These are phyloP conservation scores for Peribolospora kevripleyi DNA, from an alignment of 768 basidiomycete genomes.

Conservation along the genomic window DNA sequence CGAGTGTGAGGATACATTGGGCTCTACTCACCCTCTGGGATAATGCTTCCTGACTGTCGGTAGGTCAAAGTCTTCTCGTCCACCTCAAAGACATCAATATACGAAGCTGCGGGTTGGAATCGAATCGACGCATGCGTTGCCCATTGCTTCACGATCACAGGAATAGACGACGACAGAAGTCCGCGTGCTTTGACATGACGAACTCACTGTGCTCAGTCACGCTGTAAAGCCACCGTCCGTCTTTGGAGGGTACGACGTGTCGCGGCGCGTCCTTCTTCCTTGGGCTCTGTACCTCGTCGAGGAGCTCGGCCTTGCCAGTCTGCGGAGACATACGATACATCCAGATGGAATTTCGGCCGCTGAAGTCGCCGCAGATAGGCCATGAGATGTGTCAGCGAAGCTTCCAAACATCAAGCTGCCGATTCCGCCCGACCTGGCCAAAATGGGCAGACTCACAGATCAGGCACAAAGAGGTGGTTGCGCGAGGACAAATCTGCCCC, in stretches of 20 bases:
- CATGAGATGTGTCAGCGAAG: neutral
- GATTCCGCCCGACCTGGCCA: no score
- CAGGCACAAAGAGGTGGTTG: constrained; percentile 12
- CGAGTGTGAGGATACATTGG: neutral
- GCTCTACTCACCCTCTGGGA: constrained; percentile 7
- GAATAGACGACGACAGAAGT: no score
- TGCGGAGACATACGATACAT: constrained; percentile 7
- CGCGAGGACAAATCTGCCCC: constrained; percentile 9
- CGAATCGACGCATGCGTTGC: neutral
- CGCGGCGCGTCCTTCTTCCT: constrained; percentile 13
- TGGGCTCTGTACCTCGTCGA: constrained; percentile 8
- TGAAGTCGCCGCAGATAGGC: neutral
- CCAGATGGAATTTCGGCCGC: constrained; percentile 12
- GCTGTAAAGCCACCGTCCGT: constrained; percentile 12
- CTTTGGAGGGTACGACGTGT: constrained; percentile 10
- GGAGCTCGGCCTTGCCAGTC: constrained; percentile 8
- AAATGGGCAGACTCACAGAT: constrained; percentile 12
- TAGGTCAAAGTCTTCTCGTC: constrained; percentile 3
- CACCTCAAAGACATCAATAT: constrained; percentile 14
- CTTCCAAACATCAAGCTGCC: no score
- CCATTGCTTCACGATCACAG: neutral
- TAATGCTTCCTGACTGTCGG: constrained; percentile 11
- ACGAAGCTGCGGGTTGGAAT: constrained; percentile 8
- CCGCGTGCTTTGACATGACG: no score
- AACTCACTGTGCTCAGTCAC: constrained; percentile 15